phyloP scores from a whole-genome alignment of 495 filamentous ascomycete genomes.

The Neurospora sp. region DNA sequence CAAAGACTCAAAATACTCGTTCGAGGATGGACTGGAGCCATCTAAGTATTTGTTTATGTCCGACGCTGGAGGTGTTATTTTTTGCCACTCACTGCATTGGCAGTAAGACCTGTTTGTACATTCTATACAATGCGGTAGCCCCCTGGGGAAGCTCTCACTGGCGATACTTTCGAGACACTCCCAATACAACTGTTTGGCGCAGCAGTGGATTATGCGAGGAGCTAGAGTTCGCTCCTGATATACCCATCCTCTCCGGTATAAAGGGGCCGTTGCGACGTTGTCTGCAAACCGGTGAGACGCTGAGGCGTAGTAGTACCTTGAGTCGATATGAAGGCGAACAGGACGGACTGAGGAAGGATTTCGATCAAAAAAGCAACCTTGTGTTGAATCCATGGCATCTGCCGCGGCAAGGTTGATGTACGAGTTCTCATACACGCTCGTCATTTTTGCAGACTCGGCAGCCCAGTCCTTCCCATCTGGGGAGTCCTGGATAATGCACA shows the following conservation, averaged over 20 bases:
- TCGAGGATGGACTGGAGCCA: background rate
- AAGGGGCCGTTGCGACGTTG: background rate
- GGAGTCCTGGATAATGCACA: conserved; percentile 16
- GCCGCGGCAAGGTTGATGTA: conserved; percentile 16
- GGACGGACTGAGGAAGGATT: background rate
- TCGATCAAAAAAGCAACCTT: background rate
- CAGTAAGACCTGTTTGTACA: rapidly evolving
- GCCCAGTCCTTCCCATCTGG: conserved; percentile 18
- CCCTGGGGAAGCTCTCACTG: background rate
- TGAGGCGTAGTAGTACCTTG: background rate
- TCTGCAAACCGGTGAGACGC: background rate
- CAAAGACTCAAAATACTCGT: background rate
- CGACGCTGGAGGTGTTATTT: rapidly evolving
- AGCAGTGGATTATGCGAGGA: background rate
- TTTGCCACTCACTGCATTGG: background rate
- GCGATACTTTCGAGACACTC: background rate
- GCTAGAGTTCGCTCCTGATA: conserved; percentile 2
- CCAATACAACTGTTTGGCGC: background rate
- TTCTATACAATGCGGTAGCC: background rate
- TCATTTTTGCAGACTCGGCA: conserved; percentile 26
- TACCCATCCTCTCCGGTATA: background rate
- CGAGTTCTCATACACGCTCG: conserved; percentile 19
- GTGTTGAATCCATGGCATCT: background rate
- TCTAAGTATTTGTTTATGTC: rapidly evolving
- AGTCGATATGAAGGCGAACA: background rate